Percentiles rank a stretch among this genome's conserved stretches.
These are phyloP conservation scores for Dactylellina leptospora DNA, from an alignment of 2,329 filamentous ascomycete genomes.

Conservation along the genomic window DNA sequence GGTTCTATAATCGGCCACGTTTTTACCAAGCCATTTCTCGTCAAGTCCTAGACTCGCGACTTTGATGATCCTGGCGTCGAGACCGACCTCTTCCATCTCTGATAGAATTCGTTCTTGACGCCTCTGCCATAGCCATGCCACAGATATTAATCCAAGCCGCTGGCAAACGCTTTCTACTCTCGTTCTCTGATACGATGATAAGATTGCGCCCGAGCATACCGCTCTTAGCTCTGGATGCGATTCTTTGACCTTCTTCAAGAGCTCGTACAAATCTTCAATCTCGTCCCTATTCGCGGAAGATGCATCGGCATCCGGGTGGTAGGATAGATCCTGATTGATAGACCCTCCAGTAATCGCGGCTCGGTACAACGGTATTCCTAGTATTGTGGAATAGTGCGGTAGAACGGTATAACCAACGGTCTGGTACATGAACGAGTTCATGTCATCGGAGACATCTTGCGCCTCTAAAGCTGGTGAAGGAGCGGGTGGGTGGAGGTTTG, in stretches of 20 bases:
- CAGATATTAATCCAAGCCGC: constrained; percentile 80
- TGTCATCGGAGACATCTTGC: constrained; percentile 65
- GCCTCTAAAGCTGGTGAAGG: constrained; percentile 17
- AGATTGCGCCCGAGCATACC: constrained; percentile 86
- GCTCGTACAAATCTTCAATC: constrained; percentile 82
- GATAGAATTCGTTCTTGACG: constrained; percentile 68
- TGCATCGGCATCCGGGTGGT: constrained; percentile 61
- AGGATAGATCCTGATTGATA: constrained; percentile 76
- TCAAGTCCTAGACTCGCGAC: constrained; percentile 90
- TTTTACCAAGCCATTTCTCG: constrained; percentile 79
- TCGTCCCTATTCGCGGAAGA: constrained; percentile 68
- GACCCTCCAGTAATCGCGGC: constrained; percentile 77
- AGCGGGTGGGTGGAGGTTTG: constrained; percentile 78
- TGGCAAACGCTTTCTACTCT: constrained; percentile 90
- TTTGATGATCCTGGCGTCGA: constrained; percentile 93
- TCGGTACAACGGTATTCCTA: constrained; percentile 84
- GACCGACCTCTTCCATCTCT: constrained; percentile 80
- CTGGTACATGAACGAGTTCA: constrained; percentile 99
- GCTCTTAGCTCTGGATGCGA: constrained; percentile 84
- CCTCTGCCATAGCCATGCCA: constrained; percentile 87
- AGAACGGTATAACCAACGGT: constrained; percentile 90
- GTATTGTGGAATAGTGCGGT: constrained; percentile 80
- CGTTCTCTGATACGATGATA: constrained; percentile 95
- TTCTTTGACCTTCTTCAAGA: constrained; percentile 73
- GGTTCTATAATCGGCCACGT: constrained; percentile 70